Percentiles rank a stretch among this genome's conserved stretches.
phyloP scores from a whole-genome alignment of 2,329 filamentous ascomycete species.

The Talaromyces funiculosus region DNA sequence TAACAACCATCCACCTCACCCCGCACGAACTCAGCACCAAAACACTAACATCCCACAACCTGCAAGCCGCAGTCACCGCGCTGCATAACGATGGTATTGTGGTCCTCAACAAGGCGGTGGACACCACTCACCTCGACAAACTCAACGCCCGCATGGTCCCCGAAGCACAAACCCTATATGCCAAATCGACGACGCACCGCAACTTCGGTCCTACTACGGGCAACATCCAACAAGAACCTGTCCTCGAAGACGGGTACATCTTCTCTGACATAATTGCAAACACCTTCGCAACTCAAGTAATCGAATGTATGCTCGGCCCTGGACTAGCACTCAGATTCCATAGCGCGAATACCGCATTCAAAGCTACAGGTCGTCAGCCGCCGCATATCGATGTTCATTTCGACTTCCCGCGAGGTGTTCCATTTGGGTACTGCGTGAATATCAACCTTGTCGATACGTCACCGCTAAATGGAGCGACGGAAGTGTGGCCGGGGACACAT shows the following conservation, averaged over 20 bases:
- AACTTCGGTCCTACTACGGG: slow-evolving; percentile 27
- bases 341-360: slow-evolving; percentile 38
- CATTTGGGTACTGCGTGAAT: slow-evolving; percentile 46
- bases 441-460: slow-evolving; percentile 43
- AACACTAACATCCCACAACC: slow-evolving; percentile 19
- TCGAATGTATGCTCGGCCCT: slow-evolving; percentile 36
- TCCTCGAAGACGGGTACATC: slow-evolving; percentile 29
- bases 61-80: slow-evolving; percentile 21
- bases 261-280: slow-evolving; percentile 37
- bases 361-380: slow-evolving; percentile 34
- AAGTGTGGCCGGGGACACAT: slow-evolving; percentile 49
- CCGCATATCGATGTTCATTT: slow-evolving; percentile 42
- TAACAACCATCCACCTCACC: slow-evolving; percentile 12
- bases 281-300: slow-evolving; percentile 32
- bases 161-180: slow-evolving; percentile 31
- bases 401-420: slow-evolving; percentile 44
- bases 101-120: slow-evolving; percentile 34
- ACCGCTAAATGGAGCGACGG: slow-evolving; percentile 45
- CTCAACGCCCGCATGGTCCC: slow-evolving; percentile 26
- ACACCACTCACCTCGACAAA: slow-evolving; percentile 26
- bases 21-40: slow-evolving; percentile 13
- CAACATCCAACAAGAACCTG: slow-evolving; percentile 41
- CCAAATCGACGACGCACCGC: slow-evolving; percentile 21
- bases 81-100: slow-evolving; percentile 36
- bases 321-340: slow-evolving; percentile 33